Evolutionary conservation across 495 filamentous ascomycete genomes (phyloP), one percentile per base, ranked within the genome.

Genomic region (Aspergillus affinis): DNA sequence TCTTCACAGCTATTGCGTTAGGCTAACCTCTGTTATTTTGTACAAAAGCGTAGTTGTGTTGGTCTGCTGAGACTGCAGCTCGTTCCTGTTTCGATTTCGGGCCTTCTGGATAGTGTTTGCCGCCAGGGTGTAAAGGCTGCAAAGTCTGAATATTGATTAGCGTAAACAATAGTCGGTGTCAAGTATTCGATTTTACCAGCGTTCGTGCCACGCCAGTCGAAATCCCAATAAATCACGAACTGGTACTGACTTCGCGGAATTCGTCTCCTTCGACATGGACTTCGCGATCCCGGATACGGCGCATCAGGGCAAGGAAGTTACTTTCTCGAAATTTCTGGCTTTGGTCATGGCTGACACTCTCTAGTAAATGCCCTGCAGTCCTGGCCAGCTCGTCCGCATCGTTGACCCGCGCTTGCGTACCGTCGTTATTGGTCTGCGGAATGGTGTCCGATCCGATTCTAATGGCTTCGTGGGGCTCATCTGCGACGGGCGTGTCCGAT

Each of bases 231-330:
- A 65, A 65, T 72, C 68, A 76, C 69, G 72, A 69, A 72, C 72
- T 74, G 68, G 69, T 75, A 82, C 79, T 81, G 71, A 83, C 81
- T 80, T 82, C 78, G 62, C 78, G 74, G 65, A 84, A 79, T 60
- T 82, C 76, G 55, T 83, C 77, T 30, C 81, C 81, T 60, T 83
- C 72, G 54, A 84, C 71, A 58, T 79, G 73, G 20, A 83, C 81
- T 65, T 83, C 80, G 23, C 74, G 77, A 67, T 84, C 81, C 49
- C 81, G 75, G 60, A 84, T 76, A 54, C 81, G 79, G 29, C 89
- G 84, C 90, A 94, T 93, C 63, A 94, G 71, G 9, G 82, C 81
- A 18, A 93, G 78, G 65, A 94, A 94, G 57, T 83, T 84, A 70
- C 89, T 92, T 65, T 92, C 81, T 65, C 87, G 83, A 67, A 93